A percentile compares a stretch with the other conserved stretches of the same genome.
Evolutionary conservation across 768 basidiomycete species (phyloP).

Genomic region (Paxillus involutus): DNA sequence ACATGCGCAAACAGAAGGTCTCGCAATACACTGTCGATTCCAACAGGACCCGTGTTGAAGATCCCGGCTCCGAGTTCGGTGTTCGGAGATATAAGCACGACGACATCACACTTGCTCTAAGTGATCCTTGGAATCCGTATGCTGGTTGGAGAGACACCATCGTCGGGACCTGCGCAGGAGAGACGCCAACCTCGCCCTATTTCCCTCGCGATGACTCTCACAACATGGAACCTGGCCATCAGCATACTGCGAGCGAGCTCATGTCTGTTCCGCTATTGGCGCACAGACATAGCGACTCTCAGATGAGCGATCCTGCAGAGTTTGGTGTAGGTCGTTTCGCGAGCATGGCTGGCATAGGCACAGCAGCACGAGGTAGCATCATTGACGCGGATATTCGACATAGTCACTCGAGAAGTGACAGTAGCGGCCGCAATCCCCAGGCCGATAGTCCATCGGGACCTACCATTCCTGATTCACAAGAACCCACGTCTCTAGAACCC

Average conservation of each 20-base stretch:
- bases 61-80: conserved; percentile 10
- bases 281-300: conserved; percentile 23
- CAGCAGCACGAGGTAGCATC: conserved; percentile 35
- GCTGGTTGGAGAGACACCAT: conserved; percentile 29
- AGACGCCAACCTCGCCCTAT: conserved; percentile 12
- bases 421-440: conserved; percentile 1
- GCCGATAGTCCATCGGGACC: conserved; percentile 10
- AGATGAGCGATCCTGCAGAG: conserved; percentile 17
- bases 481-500: background rate
- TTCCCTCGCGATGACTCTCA: conserved; percentile 2
- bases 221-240: conserved; percentile 16
- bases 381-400: conserved; percentile 15
- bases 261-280: conserved; percentile 33
- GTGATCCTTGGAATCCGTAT: conserved; percentile 25
- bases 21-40: conserved; percentile 36
- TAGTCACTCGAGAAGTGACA: conserved; percentile 15
- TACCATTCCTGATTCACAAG: background rate
- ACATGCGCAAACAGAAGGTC: conserved; percentile 33
- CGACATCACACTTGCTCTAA: conserved; percentile 3
- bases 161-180: conserved; percentile 25
- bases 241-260: conserved; percentile 24
- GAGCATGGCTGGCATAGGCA: conserved; percentile 50
- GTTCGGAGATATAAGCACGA: conserved; percentile 5
- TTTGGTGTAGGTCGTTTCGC: conserved; percentile 14
- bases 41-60: conserved; percentile 26